A percentile compares a stretch with the other conserved stretches of the same genome.
These are phyloP conservation scores for Epichloe aotearoae DNA, from an alignment of 2,329 filamentous ascomycete species.

Conservation along the genomic window DNA sequence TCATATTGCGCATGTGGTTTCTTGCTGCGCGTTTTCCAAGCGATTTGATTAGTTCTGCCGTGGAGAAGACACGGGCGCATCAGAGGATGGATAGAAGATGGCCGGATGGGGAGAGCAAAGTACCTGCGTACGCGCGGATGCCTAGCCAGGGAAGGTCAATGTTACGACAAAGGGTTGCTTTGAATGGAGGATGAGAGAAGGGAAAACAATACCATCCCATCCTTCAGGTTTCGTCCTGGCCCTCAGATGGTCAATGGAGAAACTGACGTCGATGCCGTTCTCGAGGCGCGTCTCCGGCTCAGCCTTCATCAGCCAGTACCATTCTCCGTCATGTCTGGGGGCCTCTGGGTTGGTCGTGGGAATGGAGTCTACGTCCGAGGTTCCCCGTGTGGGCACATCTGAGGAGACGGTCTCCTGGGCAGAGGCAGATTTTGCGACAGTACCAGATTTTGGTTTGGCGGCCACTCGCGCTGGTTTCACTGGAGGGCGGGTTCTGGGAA, in stretches of 20 bases:
- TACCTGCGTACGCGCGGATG: constrained; percentile 36
- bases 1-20: constrained; percentile 88
- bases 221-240: constrained; percentile 64
- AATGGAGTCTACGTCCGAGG: constrained; percentile 19
- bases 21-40: constrained; percentile 37
- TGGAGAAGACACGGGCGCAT: background rate
- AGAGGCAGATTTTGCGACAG: background rate
- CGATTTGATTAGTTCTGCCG: background rate
- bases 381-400: constrained; percentile 13
- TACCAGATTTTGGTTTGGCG: background rate
- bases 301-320: constrained; percentile 75
- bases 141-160: constrained; percentile 17
- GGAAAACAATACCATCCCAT: constrained; percentile 62
- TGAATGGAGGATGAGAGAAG: background rate
- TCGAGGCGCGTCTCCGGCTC: constrained; percentile 80
- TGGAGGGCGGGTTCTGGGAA: background rate
- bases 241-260: constrained; percentile 83
- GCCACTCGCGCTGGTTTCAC: background rate
- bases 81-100: background rate
- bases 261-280: constrained; percentile 78
- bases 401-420: background rate
- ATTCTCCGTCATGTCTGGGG: constrained; percentile 26
- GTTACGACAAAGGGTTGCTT: background rate
- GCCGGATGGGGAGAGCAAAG: background rate
- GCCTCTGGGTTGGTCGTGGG: constrained; percentile 25